Percentiles rank a stretch among this genome's conserved stretches.
These are phyloP conservation scores for Beauveria varroae DNA, from an alignment of 2,329 filamentous ascomycete genomes.

Conservation along the genomic window DNA sequence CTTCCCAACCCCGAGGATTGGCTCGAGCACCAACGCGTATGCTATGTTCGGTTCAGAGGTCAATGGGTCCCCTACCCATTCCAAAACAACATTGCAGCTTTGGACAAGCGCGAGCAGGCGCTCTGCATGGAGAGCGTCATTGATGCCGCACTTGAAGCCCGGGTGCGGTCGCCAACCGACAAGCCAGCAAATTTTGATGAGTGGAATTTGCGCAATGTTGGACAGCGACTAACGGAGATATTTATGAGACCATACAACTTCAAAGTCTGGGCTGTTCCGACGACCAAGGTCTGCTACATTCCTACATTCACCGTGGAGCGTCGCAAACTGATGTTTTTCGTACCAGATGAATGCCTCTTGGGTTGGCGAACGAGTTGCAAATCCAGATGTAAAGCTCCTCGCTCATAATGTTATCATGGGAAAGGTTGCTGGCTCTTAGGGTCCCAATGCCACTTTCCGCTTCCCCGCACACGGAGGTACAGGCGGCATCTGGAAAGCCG, in stretches of 20 bases:
- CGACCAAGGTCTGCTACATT: conserved; percentile 61
- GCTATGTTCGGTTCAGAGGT: conserved; percentile 84
- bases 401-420: conserved; percentile 82
- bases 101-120: conserved; percentile 87
- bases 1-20: conserved; percentile 49
- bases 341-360: conserved; percentile 89
- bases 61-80: conserved; percentile 93
- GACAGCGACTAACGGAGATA: conserved; percentile 74
- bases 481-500: conserved; percentile 91
- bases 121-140: conserved; percentile 84
- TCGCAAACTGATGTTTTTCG: too few relatives aligned
- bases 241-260: conserved; percentile 98
- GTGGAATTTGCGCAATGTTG: conserved; percentile 84
- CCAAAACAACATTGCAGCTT: conserved; percentile 95
- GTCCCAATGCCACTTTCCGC: conserved; percentile 87
- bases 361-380: conserved; percentile 90
- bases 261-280: conserved; percentile 95
- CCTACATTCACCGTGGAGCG: not conserved
- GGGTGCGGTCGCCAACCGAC: conserved; percentile 66
- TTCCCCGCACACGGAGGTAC: conserved; percentile 87
- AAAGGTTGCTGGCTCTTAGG: conserved; percentile 89
- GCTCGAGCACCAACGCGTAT: conserved; percentile 90
- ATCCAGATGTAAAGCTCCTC: conserved; percentile 80
- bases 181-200: conserved; percentile 91
- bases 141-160: conserved; percentile 72